Evolutionary conservation across 495 filamentous ascomycete genomes (phyloP).

Genomic region (Bacidia rubella): DNA sequence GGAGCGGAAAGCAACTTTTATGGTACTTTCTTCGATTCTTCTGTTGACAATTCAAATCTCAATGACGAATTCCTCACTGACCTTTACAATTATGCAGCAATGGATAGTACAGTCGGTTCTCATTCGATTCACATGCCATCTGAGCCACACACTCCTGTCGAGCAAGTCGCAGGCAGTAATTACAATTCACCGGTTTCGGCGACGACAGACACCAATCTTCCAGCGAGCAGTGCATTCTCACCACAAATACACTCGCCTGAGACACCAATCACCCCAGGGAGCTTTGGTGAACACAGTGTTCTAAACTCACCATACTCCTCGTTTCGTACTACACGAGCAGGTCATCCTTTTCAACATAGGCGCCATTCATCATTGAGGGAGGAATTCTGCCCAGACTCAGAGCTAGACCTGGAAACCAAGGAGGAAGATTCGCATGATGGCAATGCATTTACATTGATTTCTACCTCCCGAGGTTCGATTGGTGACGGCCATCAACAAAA

Average conservation of each 20-base stretch:
- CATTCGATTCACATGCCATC: neutral
- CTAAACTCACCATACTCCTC: neutral
- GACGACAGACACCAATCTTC: neutral
- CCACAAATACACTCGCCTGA: neutral
- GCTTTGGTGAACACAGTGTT: neutral
- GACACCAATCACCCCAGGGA: neutral
- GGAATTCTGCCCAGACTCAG: neutral
- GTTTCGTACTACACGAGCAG: neutral
- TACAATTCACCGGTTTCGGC: neutral
- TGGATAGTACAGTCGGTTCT: neutral
- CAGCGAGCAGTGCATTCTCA: neutral
- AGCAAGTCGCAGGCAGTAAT: neutral
- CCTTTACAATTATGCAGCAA: neutral
- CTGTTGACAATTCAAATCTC: neutral
- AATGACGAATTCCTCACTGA: neutral
- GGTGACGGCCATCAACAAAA: neutral
- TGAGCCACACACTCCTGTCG: neutral
- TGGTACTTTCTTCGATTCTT: neutral
- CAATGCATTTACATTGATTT: neutral
- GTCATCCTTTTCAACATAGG: neutral
- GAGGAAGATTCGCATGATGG: neutral
- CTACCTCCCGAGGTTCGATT: neutral
- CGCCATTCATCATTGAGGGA: neutral
- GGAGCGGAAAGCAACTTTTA: neutral
- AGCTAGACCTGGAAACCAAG: neutral